Conservation (phyloP, 129 eudicot species). For the Helianthus annuus region HanXRQr2.0-SUNRISE NC_035449.2:30256509-30257008, state of each 20-base stretch:
- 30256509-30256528: slow-evolving; percentile 14
- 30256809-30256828: background rate
- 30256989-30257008: slow-evolving; percentile 10
- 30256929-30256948: slow-evolving; percentile 7
- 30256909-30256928: slow-evolving; percentile 53
- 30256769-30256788: background rate
- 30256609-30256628: slow-evolving; percentile 83
- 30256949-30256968: slow-evolving; percentile 3
- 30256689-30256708: background rate
- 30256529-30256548: slow-evolving; percentile 12
- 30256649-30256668: slow-evolving; percentile 9
- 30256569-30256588: slow-evolving; percentile 89
- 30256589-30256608: slow-evolving; percentile 98
- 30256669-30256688: background rate
- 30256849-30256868: slow-evolving; percentile 45
- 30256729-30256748: background rate
- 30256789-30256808: slow-evolving; percentile 11
- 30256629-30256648: slow-evolving; percentile 93
- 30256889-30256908: slow-evolving; percentile 98
- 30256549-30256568: slow-evolving; percentile 17
- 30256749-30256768: background rate
- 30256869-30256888: slow-evolving; percentile 70
- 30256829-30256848: slow-evolving; percentile 13
- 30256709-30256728: slow-evolving; percentile 1
- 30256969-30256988: slow-evolving; percentile 16